Conservation (phyloP, 208 protist species). For the Porcisia hertigi region DNA sequence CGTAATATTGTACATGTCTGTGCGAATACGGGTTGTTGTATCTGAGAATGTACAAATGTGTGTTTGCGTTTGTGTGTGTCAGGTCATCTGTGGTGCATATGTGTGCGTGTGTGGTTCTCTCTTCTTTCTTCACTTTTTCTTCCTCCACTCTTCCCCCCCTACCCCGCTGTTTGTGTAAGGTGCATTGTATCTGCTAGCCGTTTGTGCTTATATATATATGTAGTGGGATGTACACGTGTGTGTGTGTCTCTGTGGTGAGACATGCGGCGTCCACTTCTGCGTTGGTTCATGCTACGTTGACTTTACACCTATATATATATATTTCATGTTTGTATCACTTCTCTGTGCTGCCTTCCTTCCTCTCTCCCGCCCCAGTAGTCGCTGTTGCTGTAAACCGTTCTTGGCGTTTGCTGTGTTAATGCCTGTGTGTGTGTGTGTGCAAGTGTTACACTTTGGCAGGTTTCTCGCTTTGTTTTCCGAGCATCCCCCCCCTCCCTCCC, state of each 20-base stretch:
- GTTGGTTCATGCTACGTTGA: neutral
- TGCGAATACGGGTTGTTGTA: no score
- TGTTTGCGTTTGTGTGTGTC: neutral
- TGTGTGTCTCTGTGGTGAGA: neutral
- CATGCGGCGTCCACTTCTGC: neutral
- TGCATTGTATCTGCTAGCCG: neutral
- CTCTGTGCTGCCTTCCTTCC: neutral
- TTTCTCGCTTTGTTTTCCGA: no score
- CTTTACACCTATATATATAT: neutral
- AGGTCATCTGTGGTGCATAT: no score
- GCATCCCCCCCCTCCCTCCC: neutral
- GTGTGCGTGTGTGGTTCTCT: neutral
- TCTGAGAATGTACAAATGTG: neutral
- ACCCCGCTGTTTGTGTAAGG: neutral
- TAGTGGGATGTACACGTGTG: neutral
- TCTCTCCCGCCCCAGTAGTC: no score
- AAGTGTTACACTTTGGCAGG: no score
- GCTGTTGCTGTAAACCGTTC: no score
- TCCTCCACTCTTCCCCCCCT: neutral
- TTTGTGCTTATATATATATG: neutral
- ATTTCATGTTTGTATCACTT: neutral
- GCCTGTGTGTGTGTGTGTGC: constrained; percentile 8
- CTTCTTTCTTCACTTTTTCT: neutral
- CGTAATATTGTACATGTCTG: neutral
- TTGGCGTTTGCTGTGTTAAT: no score